Conservation (phyloP, 129 eudicot species). For the Ambrosia artemisiifolia region DNA sequence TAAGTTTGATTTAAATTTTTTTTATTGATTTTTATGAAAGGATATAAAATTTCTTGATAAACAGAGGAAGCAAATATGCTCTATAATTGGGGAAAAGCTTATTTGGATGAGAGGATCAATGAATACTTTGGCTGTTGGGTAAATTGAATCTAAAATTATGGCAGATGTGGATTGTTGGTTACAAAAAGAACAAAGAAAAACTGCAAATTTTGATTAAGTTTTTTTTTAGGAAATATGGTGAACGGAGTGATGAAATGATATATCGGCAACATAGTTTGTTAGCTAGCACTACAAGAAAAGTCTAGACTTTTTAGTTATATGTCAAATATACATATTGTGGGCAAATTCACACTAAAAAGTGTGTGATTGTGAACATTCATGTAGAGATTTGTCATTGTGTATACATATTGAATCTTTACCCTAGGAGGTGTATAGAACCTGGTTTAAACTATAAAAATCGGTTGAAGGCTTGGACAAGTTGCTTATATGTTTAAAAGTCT, state of each 20-base stretch:
- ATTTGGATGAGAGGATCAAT: neutral
- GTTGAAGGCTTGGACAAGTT: neutral
- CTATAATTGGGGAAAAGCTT: neutral
- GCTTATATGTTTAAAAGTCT: neutral
- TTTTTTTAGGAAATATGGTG: neutral
- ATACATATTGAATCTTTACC: neutral
- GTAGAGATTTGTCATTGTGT: neutral
- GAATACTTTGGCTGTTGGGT: neutral
- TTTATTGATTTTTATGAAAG: constrained; percentile 5
- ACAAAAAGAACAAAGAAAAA: too few species aligned
- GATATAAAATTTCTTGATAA: neutral
- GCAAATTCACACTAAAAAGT: neutral
- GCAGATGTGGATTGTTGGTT: too few species aligned
- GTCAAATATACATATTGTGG: neutral
- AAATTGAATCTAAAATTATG: neutral
- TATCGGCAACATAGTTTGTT: neutral
- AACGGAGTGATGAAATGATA: neutral
- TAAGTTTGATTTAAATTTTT: neutral
- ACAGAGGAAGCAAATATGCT: too few species aligned
- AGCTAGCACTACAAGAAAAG: neutral
- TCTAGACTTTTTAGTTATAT: neutral
- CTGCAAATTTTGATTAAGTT: too few species aligned
- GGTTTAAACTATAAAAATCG: neutral
- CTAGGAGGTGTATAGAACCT: neutral
- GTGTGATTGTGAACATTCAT: too few species aligned